phyloP scores from a whole-genome alignment of 371 early-diverging fungal species.

The Mortierella sp. region DNA sequence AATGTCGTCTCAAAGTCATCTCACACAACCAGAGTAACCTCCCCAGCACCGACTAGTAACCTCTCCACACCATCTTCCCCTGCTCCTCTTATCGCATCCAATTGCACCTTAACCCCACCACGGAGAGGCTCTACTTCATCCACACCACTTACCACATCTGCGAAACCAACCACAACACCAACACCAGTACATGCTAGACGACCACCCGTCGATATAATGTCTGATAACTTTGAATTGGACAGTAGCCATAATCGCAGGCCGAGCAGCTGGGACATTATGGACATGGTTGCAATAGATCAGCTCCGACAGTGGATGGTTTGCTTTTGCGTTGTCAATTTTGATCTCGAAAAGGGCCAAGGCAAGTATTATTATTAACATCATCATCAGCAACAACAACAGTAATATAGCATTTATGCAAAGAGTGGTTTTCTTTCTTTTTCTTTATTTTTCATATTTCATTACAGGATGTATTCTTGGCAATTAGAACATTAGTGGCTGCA shows the following conservation, averaged over 20 bases:
- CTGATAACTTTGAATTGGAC: slow-evolving; percentile 31
- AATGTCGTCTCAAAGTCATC: slow-evolving; percentile 31
- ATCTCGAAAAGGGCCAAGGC: slow-evolving; percentile 94
- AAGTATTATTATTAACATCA: slow-evolving; percentile 19
- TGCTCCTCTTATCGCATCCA: slow-evolving; percentile 11
- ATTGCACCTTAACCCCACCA: background rate
- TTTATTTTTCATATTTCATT: background rate
- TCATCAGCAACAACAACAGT: too few species aligned
- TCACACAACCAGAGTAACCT: slow-evolving; percentile 26
- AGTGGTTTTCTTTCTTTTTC: too few species aligned
- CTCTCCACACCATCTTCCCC: slow-evolving; percentile 19
- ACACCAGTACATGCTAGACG: slow-evolving; percentile 16
- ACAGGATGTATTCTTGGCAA: background rate
- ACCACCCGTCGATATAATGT: slow-evolving; percentile 23
- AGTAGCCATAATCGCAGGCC: slow-evolving; percentile 44
- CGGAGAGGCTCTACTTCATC: background rate
- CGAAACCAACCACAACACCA: slow-evolving; percentile 1
- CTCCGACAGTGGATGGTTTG: slow-evolving; percentile 89
- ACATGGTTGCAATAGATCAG: slow-evolving; percentile 60
- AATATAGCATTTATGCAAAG: too few species aligned
- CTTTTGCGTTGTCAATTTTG: slow-evolving; percentile 94
- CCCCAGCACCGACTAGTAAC: slow-evolving; percentile 18
- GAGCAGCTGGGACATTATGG: slow-evolving; percentile 56
- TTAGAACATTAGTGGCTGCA: too few species aligned
- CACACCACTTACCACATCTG: background rate